Evolutionary conservation across 2,329 filamentous ascomycete genomes (phyloP), one percentile per base, ranked within the genome.

Genomic region (Tolypocladium endophyticum): DNA sequence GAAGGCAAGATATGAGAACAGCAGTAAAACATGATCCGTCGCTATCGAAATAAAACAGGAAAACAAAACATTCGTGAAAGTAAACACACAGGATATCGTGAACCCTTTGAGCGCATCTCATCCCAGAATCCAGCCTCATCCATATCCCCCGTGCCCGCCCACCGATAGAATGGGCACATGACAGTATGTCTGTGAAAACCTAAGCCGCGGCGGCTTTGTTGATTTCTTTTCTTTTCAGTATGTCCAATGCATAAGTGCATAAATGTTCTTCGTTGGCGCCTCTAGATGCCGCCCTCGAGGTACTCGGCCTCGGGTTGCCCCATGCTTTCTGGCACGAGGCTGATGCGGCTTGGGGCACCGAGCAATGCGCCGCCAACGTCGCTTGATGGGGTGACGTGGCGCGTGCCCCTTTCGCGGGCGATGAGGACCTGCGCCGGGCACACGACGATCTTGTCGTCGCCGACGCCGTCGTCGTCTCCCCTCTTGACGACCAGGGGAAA

Each of bases 401-500:
- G 72, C 59, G 65, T 68, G 61, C 63, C 68, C 64, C 77, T 71
- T 56, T 81, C 72, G 67, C 76, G 71, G 66, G 88, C 88, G 52
- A 97, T 84, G 62, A 97, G 83, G 41, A 99, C 94, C 73, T 97
- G 93, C 8, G 95, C 94, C 12, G 93, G 93, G 70, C 89, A 96
- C 53, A 99, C 91, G 55, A 97, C 92, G 64, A 96, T 90, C 79
- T 97, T 92, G 65, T 97, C 92, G 59, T 97, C 91, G 59, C 92
- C 93, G 58, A 88, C 82, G 30, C 92, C 94, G 47, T 81, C 79
- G 71, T 97, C 93, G 69, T 96, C 90, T 58, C 92, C 93, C 78
- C 94, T 95, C 78, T 96, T 96, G 67, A 97, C 90, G 23, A 99
- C 93, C 1, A 97, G 82, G 12, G 95, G 95, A 79, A 99, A 99